These are phyloP conservation scores for Capsicum rhomboideum DNA, from an alignment of 257 asterid species.

Conservation along the genomic window DNA sequence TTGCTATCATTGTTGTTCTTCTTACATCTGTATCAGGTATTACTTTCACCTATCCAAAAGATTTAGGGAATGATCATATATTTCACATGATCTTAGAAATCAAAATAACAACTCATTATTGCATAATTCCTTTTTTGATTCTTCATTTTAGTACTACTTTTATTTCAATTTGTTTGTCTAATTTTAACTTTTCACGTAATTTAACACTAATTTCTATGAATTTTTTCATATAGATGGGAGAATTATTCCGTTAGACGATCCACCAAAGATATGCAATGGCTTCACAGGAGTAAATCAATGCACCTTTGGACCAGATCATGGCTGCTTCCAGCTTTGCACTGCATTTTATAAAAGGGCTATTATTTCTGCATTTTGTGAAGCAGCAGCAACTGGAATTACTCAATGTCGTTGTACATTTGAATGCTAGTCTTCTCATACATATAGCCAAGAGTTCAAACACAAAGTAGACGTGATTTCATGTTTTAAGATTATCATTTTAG, in stretches of 20 bases:
- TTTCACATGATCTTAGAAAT: neutral
- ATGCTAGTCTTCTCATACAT: neutral
- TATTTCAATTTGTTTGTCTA: neutral
- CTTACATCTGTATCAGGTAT: neutral
- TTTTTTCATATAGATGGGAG: neutral
- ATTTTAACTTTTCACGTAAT: neutral
- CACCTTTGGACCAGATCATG: constrained; percentile 4
- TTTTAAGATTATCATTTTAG: neutral
- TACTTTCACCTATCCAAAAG: neutral
- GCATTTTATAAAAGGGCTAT: neutral
- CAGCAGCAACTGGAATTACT: neutral
- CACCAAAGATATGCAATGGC: neutral
- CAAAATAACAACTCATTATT: neutral
- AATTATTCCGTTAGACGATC: neutral
- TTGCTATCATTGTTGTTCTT: neutral
- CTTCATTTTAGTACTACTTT: neutral
- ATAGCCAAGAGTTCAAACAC: neutral
- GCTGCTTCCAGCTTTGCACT: neutral
- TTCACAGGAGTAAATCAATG: neutral
- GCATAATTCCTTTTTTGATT: neutral
- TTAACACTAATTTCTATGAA: neutral
- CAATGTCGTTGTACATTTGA: constrained; percentile 2
- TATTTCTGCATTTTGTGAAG: neutral
- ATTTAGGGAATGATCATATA: too few species aligned
- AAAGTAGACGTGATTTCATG: neutral